Base-by-base conservation (phyloP, 495 filamentous ascomycete genomes). In the Sordaria brevicollis region DNA sequence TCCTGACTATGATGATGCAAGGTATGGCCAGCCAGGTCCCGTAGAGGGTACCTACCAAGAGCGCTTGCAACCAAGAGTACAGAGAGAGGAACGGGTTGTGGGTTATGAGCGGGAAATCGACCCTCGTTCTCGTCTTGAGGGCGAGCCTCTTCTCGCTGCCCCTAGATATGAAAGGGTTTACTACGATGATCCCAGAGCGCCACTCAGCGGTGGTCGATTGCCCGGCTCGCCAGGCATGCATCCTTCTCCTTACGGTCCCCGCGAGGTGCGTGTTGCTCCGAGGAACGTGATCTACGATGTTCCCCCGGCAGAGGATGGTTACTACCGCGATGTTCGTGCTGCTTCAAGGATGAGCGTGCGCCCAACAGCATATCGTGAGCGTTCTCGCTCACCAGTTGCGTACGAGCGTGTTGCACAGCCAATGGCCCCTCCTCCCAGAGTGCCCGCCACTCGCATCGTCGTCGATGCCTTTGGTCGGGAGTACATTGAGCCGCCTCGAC, bases 401-500 rank as follows among this genome's bases (percentile, higher is more conserved):
- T 80, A 85, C 38, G 87, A 88, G 69, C 78, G 81, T 70, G 73
- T 76, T 6, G 75, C 84, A 6, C 79, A 81, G 34, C 78, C 83
- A 10, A 82, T 89, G 71, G 49, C 49, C 2, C 85, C 89, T 75
- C 84, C 86, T 35, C 87, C 90, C 34, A 83, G 86, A 33, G 83
- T 83, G 31, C 84, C 86, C 1, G 71, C 80, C n/a, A 71, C 81
- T 37, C 86, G 90, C 65, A 87, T 92, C 69, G 79, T 92, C 57
- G 80, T 93, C 65, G 91, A 93, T 76, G 85, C 89, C 68, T 87
- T 86, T 78, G 91, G 91, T 29, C 88, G 88, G 69, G 84, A 91
- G 74, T 94, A 89, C 73, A 80, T 90, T 65, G 90, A 91, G 75
- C 83, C 84, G 36, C 78, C 88, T 7, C 75, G 85, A 21, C 79